Evolutionary conservation across 352 stramenopile species (phyloP).

Genomic region (Thalassiosira allenii): DNA sequence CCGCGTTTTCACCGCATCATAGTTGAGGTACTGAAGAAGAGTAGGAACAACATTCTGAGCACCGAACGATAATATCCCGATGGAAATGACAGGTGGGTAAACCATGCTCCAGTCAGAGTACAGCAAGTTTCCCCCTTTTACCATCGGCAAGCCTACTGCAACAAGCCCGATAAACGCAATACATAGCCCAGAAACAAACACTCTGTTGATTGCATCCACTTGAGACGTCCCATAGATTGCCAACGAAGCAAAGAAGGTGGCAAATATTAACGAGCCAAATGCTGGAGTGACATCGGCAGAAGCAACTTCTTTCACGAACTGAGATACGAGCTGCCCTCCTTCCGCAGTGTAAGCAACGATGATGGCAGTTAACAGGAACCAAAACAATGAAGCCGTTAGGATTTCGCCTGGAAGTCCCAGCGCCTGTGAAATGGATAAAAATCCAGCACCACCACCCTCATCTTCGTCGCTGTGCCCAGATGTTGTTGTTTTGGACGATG

Average conservation of each 20-base stretch:
- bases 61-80: conserved; percentile 80
- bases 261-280: conserved; percentile 62
- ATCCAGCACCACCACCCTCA: conserved; percentile 31
- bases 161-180: conserved; percentile 64
- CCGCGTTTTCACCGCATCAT: conserved; percentile 58
- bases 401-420: conserved; percentile 55
- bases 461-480: conserved; percentile 9
- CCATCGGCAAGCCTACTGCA: conserved; percentile 38
- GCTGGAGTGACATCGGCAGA: conserved; percentile 16
- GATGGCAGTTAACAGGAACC: conserved; percentile 83
- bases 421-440: conserved; percentile 59
- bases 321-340: conserved; percentile 67
- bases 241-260: conserved; percentile 61
- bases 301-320: conserved; percentile 48
- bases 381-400: conserved; percentile 75
- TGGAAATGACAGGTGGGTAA: conserved; percentile 71
- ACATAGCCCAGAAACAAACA: conserved; percentile 65
- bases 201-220: conserved; percentile 70
- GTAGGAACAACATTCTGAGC: conserved; percentile 85
- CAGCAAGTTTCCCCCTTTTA: conserved; percentile 54
- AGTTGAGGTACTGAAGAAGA: conserved; percentile 71
- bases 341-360: conserved; percentile 82
- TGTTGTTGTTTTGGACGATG: conserved; percentile 18
- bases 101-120: conserved; percentile 57
- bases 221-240: conserved; percentile 53